A percentile compares a stretch with the other conserved stretches of the same genome.
Evolutionary conservation across 2,329 filamentous ascomycete species (phyloP).

Genomic region (Fusarium foetens): DNA sequence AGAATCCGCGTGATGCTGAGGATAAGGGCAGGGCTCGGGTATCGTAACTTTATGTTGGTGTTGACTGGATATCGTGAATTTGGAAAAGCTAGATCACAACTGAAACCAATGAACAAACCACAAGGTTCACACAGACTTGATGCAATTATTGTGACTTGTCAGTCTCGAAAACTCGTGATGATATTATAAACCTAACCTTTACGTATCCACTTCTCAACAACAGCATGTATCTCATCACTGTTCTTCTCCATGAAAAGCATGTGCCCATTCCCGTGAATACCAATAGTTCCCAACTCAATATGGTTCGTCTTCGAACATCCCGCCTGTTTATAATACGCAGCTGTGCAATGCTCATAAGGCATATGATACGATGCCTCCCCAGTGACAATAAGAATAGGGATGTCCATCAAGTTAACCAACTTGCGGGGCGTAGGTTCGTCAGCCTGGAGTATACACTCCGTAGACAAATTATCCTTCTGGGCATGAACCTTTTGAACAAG

Average conservation of each 20-base stretch:
- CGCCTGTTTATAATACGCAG: conserved; percentile 34
- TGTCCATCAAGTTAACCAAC: conserved; percentile 50
- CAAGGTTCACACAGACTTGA: rapidly evolving
- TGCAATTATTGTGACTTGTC: rapidly evolving
- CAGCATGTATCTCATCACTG: conserved; percentile 30
- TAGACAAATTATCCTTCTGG: conserved; percentile 6
- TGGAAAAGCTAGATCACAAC: neutral
- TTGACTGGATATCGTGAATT: neutral
- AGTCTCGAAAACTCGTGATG: rapidly evolving
- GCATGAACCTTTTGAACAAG: conserved; percentile 24
- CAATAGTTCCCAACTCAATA: conserved; percentile 32
- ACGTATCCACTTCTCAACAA: conserved; percentile 30
- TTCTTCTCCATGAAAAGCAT: conserved; percentile 44
- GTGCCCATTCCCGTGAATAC: conserved; percentile 39
- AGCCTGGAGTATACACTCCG: conserved; percentile 33
- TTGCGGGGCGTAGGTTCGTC: conserved; percentile 18
- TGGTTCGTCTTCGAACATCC: conserved; percentile 35
- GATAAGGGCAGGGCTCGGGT: neutral
- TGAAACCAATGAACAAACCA: neutral
- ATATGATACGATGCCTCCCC: conserved; percentile 35
- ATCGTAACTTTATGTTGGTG: neutral
- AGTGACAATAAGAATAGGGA: conserved; percentile 37
- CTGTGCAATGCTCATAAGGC: conserved; percentile 39
- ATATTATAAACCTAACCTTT: neutral
- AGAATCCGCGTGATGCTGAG: neutral